Percentiles rank a stretch among this genome's conserved stretches.
phyloP scores from a whole-genome alignment of 257 asterid species.

The Capsicum chinense region DNA sequence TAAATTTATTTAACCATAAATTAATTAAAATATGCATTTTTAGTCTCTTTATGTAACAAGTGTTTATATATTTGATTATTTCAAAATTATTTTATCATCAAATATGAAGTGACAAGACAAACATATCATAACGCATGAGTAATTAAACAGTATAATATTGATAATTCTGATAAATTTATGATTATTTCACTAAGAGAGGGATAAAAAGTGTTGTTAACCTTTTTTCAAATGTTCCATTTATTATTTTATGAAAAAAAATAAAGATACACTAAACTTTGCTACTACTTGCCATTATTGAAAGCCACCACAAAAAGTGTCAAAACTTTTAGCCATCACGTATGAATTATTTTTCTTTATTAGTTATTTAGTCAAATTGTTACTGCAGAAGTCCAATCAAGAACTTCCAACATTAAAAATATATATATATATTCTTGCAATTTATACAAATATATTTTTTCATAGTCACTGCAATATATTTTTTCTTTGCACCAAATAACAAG shows the following conservation, averaged over 20 bases:
- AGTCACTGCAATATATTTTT: not conserved
- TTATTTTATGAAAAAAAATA: too few relatives aligned
- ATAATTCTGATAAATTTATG: not conserved
- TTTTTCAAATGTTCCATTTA: too few relatives aligned
- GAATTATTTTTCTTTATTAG: not conserved
- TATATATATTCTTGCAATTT: not conserved
- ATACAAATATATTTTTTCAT: not conserved
- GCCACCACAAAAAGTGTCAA: slow-evolving; percentile 16
- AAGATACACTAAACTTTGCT: not conserved
- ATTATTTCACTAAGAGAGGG: not conserved
- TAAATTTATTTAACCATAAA: not conserved
- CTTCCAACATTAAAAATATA: not conserved
- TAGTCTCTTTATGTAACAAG: not conserved
- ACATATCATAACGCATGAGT: too few relatives aligned
- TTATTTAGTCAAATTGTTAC: not conserved
- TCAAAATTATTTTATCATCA: not conserved
- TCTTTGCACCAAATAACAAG: not conserved
- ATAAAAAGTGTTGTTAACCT: not conserved
- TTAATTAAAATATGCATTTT: not conserved
- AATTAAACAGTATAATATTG: too few relatives aligned
- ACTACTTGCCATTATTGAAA: slow-evolving; percentile 16
- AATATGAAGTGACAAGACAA: too few relatives aligned
- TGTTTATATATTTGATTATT: not conserved
- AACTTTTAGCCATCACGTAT: slow-evolving; percentile 21
- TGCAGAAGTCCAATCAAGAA: not conserved